A percentile compares a stretch with the other conserved stretches of the same genome.
These are phyloP conservation scores for Cerioporus squamosus DNA, from an alignment of 1,284 basidiomycete species.

Conservation along the genomic window DNA sequence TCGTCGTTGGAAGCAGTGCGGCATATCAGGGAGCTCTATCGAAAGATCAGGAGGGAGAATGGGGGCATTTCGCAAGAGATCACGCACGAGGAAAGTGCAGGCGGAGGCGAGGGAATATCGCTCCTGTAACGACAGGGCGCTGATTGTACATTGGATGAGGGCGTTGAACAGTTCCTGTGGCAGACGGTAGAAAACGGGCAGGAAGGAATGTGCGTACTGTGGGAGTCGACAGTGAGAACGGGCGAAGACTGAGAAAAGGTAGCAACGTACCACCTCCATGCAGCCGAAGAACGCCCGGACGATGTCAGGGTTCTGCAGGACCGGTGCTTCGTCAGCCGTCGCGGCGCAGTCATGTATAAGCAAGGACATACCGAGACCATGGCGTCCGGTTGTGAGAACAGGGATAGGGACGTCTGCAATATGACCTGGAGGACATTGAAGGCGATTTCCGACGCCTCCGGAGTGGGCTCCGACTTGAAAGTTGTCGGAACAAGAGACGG, in stretches of 20 bases:
- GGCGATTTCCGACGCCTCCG: conserved; percentile 51
- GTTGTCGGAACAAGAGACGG: conserved; percentile 54
- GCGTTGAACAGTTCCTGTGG: conserved; percentile 70
- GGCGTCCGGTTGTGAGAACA: conserved; percentile 59
- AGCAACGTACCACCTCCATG: conserved; percentile 62
- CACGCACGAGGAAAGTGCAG: conserved; percentile 78
- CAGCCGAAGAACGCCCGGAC: conserved; percentile 88
- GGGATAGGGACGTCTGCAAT: conserved; percentile 60
- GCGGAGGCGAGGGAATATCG: conserved; percentile 86
- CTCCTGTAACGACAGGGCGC: conserved; percentile 78
- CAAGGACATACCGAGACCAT: conserved; percentile 69
- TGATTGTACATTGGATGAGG: conserved; percentile 74
- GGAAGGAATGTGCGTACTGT: conserved; percentile 78
- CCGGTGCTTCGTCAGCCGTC: not conserved
- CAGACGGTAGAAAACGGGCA: conserved; percentile 69
- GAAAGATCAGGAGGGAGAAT: not conserved
- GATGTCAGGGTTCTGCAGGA: conserved; percentile 80
- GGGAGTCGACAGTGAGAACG: not conserved
- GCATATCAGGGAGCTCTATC: conserved; percentile 63
- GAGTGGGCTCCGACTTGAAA: conserved; percentile 44
- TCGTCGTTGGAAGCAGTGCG: conserved; percentile 60
- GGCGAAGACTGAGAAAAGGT: not conserved
- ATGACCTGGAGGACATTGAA: conserved; percentile 60
- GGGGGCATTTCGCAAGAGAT: not conserved
- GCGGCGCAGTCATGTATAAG: not conserved